Evolutionary conservation across 140 eudicot species (phyloP).

Genomic region (Cichorium intybus): DNA sequence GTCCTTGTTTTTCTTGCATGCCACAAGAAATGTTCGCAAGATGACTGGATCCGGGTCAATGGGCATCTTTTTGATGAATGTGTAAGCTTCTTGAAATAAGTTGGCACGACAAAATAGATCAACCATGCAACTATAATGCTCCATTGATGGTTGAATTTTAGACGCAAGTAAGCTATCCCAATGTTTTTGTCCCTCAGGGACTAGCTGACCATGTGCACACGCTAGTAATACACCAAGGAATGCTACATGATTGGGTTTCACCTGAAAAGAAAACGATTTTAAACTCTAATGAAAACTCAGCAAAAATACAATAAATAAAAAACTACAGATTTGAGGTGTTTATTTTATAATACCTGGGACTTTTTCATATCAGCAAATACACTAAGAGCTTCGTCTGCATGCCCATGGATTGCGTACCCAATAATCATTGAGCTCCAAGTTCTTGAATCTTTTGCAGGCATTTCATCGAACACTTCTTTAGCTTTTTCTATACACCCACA

Average conservation of each 20-base stretch:
- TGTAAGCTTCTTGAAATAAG: conserved; percentile 34
- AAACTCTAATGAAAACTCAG: neutral
- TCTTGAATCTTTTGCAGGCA: conserved; percentile 50
- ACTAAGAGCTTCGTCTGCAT: conserved; percentile 39
- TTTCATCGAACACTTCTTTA: conserved; percentile 49
- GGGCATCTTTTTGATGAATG: conserved; percentile 35
- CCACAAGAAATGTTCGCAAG: conserved; percentile 47
- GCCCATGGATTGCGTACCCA: conserved; percentile 46
- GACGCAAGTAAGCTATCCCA: conserved; percentile 36
- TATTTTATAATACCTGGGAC: conserved; percentile 39
- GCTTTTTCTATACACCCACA: conserved; percentile 73
- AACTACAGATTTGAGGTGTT: too few relatives aligned
- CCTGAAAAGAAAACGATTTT: conserved; percentile 31
- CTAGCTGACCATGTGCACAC: conserved; percentile 47
- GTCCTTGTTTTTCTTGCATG: conserved; percentile 43
- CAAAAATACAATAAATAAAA: too few relatives aligned
- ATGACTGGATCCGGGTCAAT: conserved; percentile 38
- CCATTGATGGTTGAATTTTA: conserved; percentile 39
- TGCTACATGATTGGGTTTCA: conserved; percentile 49
- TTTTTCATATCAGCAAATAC: conserved; percentile 38
- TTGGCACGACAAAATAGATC: conserved; percentile 46
- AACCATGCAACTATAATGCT: conserved; percentile 59
- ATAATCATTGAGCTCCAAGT: conserved; percentile 78
- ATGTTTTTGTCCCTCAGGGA: conserved; percentile 34
- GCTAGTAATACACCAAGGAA: conserved; percentile 42